Evolutionary conservation across 2,329 filamentous ascomycete species (phyloP).

Genomic region (Escovopsis sp.): DNA sequence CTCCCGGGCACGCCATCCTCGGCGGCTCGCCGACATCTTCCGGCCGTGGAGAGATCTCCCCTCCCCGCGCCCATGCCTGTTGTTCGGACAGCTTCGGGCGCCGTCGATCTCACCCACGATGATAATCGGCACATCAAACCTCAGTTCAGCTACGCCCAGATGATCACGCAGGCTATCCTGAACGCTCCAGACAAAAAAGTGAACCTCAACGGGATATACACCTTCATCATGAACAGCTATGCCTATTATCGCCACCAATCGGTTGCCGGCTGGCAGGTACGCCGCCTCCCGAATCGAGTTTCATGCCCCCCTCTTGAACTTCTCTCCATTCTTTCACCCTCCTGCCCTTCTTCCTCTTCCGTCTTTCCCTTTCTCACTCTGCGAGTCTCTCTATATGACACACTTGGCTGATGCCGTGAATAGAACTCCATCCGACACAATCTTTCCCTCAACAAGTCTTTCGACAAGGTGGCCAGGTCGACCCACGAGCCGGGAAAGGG

Average conservation of each 20-base stretch:
- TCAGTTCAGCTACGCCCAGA: conserved; percentile 86
- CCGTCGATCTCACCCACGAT: conserved; percentile 67
- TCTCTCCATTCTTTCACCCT: too few relatives aligned
- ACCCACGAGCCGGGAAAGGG: conserved; percentile 96
- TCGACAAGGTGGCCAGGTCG: conserved; percentile 80
- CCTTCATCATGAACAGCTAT: conserved; percentile 80
- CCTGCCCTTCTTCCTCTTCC: too few relatives aligned
- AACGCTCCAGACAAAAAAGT: conserved; percentile 75
- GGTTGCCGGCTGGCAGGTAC: conserved; percentile 74
- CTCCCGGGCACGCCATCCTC: conserved; percentile 46
- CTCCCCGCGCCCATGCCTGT: conserved; percentile 19
- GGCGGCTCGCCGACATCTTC: conserved; percentile 15
- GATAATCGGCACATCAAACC: conserved; percentile 85
- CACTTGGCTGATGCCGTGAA: neutral
- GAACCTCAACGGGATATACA: conserved; percentile 85
- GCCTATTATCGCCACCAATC: conserved; percentile 78
- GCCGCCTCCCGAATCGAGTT: conserved; percentile 14
- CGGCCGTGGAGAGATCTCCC: conserved; percentile 15
- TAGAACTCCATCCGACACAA: conserved; percentile 96
- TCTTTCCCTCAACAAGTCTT: conserved; percentile 83
- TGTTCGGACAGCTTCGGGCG: conserved; percentile 26
- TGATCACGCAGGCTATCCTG: conserved; percentile 93
- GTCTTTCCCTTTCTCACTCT: too few relatives aligned
- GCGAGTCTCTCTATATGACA: neutral
- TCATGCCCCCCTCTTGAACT: too few relatives aligned